Evolutionary conservation across 2,329 filamentous ascomycete species (phyloP).

Genomic region (Penicillium sp.): DNA sequence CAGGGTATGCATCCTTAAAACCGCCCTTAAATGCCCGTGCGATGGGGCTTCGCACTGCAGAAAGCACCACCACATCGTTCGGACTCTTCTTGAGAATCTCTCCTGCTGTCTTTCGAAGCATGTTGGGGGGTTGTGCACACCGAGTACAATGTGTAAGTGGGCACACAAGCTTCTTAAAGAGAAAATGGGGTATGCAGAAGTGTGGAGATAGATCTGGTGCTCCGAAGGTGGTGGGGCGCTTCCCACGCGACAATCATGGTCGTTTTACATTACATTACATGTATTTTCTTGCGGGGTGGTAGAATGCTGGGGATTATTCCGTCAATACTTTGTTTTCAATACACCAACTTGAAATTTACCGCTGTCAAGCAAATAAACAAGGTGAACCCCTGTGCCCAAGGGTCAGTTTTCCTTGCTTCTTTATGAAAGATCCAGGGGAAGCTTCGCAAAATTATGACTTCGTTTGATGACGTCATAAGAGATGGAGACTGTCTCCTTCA

Average conservation of each 20-base stretch:
- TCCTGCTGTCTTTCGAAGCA: neutral
- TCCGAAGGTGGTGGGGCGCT: neutral
- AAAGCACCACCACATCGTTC: conserved; percentile 83
- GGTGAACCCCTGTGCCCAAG: no score
- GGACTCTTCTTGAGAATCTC: conserved; percentile 75
- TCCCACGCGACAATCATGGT: neutral
- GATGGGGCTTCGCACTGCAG: conserved; percentile 84
- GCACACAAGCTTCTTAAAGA: neutral
- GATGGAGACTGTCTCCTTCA: neutral
- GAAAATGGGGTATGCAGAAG: neutral
- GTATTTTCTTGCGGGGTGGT: neutral
- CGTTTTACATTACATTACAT: neutral
- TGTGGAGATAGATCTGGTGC: neutral
- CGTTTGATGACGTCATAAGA: neutral
- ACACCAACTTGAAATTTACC: neutral
- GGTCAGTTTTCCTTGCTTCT: neutral
- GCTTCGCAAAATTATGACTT: neutral
- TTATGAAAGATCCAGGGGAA: neutral
- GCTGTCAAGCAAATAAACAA: no score
- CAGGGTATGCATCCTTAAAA: conserved; percentile 85
- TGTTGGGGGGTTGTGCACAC: neutral
- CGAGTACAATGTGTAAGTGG: neutral
- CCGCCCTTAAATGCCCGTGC: conserved; percentile 80
- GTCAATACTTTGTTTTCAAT: neutral
- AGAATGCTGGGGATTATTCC: no score